phyloP scores from a whole-genome alignment of 106 monocot species.

The Dendrobium nobile region DNA sequence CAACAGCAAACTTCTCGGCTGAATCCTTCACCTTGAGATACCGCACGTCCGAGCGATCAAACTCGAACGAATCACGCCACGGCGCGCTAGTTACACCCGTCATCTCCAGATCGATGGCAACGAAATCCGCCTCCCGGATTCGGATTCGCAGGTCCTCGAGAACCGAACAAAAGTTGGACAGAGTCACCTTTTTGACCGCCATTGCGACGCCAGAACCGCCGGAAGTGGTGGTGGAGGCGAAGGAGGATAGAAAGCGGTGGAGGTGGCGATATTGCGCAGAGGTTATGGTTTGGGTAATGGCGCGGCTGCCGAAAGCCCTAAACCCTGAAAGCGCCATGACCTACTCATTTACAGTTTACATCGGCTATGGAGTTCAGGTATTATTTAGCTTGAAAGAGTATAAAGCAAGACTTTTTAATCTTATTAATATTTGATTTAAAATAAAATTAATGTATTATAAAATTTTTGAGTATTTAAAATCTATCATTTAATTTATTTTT shows the following conservation, averaged over 20 bases:
- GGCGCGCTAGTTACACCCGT: slow-evolving; percentile 86
- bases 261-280: background rate
- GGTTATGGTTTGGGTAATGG: slow-evolving; percentile 17
- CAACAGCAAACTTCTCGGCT: slow-evolving; percentile 71
- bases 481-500: no score
- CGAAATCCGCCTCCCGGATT: slow-evolving; percentile 68
- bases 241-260: slow-evolving; percentile 14
- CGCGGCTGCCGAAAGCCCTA: background rate
- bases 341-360: background rate
- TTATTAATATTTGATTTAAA: no score
- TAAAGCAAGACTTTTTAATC: no score
- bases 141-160: slow-evolving; percentile 48
- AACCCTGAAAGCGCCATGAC: background rate
- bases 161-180: slow-evolving; percentile 51
- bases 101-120: slow-evolving; percentile 94
- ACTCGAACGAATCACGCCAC: slow-evolving; percentile 74
- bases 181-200: slow-evolving; percentile 70
- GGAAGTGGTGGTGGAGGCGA: background rate
- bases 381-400: background rate
- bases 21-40: slow-evolving; percentile 91
- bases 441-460: no score
- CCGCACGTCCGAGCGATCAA: slow-evolving; percentile 78
- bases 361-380: background rate
- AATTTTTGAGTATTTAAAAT: no score
- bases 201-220: slow-evolving; percentile 17